These are phyloP conservation scores for Ustilago xerochloae DNA, from an alignment of 1,284 basidiomycete species.

Conservation along the genomic window DNA sequence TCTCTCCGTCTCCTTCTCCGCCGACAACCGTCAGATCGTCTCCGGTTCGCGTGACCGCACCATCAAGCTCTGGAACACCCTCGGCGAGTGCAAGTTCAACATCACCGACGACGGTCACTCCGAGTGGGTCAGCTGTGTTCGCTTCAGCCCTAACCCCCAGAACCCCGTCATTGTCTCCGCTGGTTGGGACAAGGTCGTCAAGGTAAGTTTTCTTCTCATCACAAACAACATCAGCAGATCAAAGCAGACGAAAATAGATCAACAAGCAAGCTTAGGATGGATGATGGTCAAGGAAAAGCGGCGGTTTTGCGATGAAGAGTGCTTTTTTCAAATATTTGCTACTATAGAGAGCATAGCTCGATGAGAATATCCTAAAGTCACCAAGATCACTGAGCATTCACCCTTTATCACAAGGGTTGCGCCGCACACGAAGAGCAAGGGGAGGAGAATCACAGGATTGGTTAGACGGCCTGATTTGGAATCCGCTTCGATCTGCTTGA, in stretches of 20 bases:
- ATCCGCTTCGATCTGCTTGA: constrained; percentile 9
- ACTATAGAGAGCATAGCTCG: constrained; percentile 78
- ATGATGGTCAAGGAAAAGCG: not conserved
- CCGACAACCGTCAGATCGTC: constrained; percentile 82
- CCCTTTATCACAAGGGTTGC: constrained; percentile 2
- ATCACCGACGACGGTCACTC: constrained; percentile 94
- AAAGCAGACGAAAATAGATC: constrained; percentile 54
- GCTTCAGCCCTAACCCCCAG: constrained; percentile 97
- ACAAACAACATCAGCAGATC: not conserved
- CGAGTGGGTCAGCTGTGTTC: constrained; percentile 92
- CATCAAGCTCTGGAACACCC: constrained; percentile 99
- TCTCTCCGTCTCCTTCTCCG: constrained; percentile 74
- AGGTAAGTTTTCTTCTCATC: constrained; percentile 75
- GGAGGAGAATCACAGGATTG: not conserved
- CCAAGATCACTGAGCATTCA: constrained; percentile 78
- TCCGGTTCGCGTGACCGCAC: constrained; percentile 93
- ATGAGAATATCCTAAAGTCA: constrained; percentile 78
- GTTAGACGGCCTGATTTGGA: not conserved
- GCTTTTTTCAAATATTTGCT: constrained; percentile 77
- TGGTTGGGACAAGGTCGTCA: constrained; percentile 99
- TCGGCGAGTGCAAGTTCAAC: constrained; percentile 99
- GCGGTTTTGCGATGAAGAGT: constrained; percentile 68
- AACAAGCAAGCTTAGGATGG: not conserved
- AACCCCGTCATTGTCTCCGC: constrained; percentile 99
- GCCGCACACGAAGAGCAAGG: constrained; percentile 3